A percentile compares a stretch with the other conserved stretches of the same genome.
Conservation (phyloP, 352 stramenopile species). For the Phytophthora pinifolia region DNA sequence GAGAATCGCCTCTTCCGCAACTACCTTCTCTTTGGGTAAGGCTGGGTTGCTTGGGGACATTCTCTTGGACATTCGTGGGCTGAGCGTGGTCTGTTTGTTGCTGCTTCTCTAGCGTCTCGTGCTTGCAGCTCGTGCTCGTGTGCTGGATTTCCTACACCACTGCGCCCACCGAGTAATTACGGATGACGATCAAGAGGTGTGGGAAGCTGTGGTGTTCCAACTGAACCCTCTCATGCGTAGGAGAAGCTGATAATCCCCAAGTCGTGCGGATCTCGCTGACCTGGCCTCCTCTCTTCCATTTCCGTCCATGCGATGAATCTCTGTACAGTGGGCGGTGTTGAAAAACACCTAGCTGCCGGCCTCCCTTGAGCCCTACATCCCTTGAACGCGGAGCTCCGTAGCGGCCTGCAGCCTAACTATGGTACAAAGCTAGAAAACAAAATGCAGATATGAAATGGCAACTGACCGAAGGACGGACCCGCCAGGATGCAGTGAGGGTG, state of each 20-base stretch:
- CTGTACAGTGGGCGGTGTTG: conserved; percentile 70
- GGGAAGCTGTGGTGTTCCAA: not conserved
- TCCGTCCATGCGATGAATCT: conserved; percentile 19
- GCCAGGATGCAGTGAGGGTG: conserved; percentile 9
- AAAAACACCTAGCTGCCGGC: conserved; percentile 80
- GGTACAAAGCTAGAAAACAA: conserved; percentile 62
- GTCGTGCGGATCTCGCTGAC: conserved; percentile 1
- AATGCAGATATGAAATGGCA: conserved; percentile 40
- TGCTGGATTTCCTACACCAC: conserved; percentile 89
- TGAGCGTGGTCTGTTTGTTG: not conserved
- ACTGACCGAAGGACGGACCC: conserved; percentile 25
- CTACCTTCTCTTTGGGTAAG: conserved; percentile 84
- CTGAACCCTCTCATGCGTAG: conserved; percentile 8
- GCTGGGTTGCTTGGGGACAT: not conserved
- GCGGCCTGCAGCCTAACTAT: conserved; percentile 46
- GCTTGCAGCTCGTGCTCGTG: conserved; percentile 77
- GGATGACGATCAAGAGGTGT: not conserved
- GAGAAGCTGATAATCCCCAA: conserved; percentile 15
- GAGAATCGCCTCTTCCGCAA: conserved; percentile 84
- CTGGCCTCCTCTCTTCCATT: conserved; percentile 1
- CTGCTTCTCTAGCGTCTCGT: conserved; percentile 56
- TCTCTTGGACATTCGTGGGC: not conserved
- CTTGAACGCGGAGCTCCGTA: conserved; percentile 9
- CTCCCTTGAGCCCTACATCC: conserved; percentile 18
- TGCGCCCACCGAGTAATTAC: conserved; percentile 51